Conservation (phyloP, 768 basidiomycete species). For the Collybia mongolica region DNA sequence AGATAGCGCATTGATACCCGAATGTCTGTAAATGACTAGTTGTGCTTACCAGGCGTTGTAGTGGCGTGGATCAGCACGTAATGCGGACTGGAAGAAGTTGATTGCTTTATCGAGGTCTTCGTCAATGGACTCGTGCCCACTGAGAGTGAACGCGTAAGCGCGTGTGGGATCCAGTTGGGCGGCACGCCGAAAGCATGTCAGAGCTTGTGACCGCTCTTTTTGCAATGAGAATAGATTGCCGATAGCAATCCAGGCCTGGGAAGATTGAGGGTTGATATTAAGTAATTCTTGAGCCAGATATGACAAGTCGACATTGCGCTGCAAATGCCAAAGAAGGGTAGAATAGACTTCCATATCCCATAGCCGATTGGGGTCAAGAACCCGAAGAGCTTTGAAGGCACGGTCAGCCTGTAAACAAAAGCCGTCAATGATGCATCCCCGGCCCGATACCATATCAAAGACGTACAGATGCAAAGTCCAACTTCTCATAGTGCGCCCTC, state of each 20-base stretch:
- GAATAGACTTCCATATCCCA: slow-evolving; percentile 97
- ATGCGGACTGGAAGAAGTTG: slow-evolving; percentile 87
- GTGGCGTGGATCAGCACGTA: slow-evolving; percentile 89
- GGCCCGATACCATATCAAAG: slow-evolving; percentile 14
- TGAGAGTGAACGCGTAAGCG: slow-evolving; percentile 95
- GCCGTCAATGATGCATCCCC: slow-evolving; percentile 24
- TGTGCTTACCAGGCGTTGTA: slow-evolving; percentile 93
- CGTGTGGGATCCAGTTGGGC: slow-evolving; percentile 85
- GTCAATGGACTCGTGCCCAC: slow-evolving; percentile 95
- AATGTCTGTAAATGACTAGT: slow-evolving; percentile 17
- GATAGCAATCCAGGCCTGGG: slow-evolving; percentile 94
- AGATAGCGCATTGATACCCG: slow-evolving; percentile 22
- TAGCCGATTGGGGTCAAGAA: slow-evolving; percentile 86
- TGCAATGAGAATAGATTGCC: slow-evolving; percentile 96
- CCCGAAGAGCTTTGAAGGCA: slow-evolving; percentile 79
- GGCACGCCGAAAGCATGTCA: slow-evolving; percentile 93
- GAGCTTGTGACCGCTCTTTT: slow-evolving; percentile 89
- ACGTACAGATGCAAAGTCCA: slow-evolving; percentile 87
- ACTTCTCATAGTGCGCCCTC: slow-evolving; percentile 85
- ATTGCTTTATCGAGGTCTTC: slow-evolving; percentile 94
- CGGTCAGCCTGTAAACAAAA: slow-evolving; percentile 70
- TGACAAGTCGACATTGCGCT: slow-evolving; percentile 80
- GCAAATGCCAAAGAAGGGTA: slow-evolving; percentile 93
- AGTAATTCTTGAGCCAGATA: slow-evolving; percentile 92
- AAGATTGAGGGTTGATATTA: slow-evolving; percentile 74